Percentiles rank a stretch among this genome's conserved stretches.
Conservation (phyloP, 1,284 basidiomycete genomes). For the Schizophyllum amplum region DNA sequence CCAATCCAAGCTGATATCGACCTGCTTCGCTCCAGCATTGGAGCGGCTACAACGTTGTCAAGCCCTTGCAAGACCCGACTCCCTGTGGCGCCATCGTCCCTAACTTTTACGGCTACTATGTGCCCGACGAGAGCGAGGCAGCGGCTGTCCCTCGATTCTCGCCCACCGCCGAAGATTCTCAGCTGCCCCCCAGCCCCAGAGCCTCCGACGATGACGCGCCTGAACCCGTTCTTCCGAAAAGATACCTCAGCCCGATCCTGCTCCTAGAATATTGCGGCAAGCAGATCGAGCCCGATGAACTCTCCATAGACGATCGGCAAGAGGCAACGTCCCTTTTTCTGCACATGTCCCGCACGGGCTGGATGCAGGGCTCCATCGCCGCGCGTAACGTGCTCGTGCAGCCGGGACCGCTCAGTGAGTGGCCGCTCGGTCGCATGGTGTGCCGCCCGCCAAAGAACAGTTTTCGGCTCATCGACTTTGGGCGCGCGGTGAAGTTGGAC, state of each 20-base stretch:
- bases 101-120: constrained; percentile 1
- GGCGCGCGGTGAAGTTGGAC: constrained; percentile 12
- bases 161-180: neutral
- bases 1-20: neutral
- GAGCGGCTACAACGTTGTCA: constrained; percentile 29
- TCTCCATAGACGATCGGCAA: constrained; percentile 21
- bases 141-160: neutral
- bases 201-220: neutral
- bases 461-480: constrained; percentile 50
- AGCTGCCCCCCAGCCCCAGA: neutral
- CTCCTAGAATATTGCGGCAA: constrained; percentile 33
- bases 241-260: constrained; percentile 25
- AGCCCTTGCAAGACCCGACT: neutral
- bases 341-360: constrained; percentile 31
- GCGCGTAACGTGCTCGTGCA: constrained; percentile 39
- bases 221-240: neutral
- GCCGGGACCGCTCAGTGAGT: constrained; percentile 32
- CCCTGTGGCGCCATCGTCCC: neutral
- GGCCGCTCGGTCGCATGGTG: constrained; percentile 19
- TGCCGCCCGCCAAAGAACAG: constrained; percentile 22
- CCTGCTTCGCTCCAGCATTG: constrained; percentile 21
- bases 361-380: constrained; percentile 34
- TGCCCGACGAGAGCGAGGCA: neutral
- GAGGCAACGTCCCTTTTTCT: constrained; percentile 35
- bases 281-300: constrained; percentile 19